A percentile compares a stretch with the other conserved stretches of the same genome.
phyloP scores from a whole-genome alignment of 1,284 basidiomycete genomes.

The Lignosus rhinocerotis region DNA sequence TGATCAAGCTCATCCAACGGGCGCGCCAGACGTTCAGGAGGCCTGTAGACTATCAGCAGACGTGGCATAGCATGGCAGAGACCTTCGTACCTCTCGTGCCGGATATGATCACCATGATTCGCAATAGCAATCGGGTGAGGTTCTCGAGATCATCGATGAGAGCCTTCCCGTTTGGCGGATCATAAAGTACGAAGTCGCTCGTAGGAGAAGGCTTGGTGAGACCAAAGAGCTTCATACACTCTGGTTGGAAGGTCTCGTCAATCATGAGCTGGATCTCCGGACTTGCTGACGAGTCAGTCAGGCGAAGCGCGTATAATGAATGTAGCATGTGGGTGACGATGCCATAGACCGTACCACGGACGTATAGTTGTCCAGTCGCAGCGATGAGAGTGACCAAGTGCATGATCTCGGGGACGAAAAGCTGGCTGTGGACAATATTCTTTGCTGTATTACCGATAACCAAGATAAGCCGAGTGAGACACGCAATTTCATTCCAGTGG shows the following conservation, averaged over 20 bases:
- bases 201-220: conserved; percentile 58
- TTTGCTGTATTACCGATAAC: conserved; percentile 71
- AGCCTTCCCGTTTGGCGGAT: conserved; percentile 59
- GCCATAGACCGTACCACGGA: conserved; percentile 81
- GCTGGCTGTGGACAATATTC: conserved; percentile 64
- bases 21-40: conserved; percentile 91
- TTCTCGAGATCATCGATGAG: conserved; percentile 68
- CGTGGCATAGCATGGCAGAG: neutral
- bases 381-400: conserved; percentile 78
- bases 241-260: conserved; percentile 56
- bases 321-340: conserved; percentile 82
- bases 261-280: conserved; percentile 64
- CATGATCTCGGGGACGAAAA: conserved; percentile 81
- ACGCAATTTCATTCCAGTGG: conserved; percentile 85
- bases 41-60: conserved; percentile 45
- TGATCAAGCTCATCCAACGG: conserved; percentile 91
- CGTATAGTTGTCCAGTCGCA: conserved; percentile 69
- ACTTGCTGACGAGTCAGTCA: conserved; percentile 54
- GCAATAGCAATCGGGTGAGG: conserved; percentile 64
- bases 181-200: conserved; percentile 62
- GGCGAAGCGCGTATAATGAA: conserved; percentile 60
- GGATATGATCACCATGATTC: conserved; percentile 66
- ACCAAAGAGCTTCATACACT: conserved; percentile 74
- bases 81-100: conserved; percentile 63
- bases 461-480: conserved; percentile 72